Conservation (phyloP, 2,329 filamentous ascomycete species). For the Knufia petricola region DNA sequence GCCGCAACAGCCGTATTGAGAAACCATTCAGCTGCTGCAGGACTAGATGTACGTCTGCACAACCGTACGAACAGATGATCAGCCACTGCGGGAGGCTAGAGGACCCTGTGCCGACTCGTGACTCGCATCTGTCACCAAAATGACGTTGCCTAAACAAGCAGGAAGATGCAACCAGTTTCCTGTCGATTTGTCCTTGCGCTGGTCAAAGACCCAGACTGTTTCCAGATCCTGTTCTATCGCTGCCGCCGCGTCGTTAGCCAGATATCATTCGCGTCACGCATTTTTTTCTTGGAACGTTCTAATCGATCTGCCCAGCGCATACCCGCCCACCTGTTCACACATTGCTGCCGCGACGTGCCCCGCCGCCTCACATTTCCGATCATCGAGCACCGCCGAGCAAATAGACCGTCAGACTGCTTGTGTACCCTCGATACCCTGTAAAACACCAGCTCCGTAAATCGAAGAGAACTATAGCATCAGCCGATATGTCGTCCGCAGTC, state of each 20-base stretch:
- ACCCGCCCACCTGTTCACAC: neutral
- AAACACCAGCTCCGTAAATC: neutral
- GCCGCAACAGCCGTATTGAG: no score
- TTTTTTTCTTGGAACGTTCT: no score
- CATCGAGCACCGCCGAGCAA: neutral
- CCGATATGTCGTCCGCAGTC: constrained; percentile 30
- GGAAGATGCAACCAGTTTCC: neutral
- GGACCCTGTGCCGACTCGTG: no score
- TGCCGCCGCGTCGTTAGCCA: no score
- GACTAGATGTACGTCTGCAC: no score
- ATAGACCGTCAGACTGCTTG: neutral
- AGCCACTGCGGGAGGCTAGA: no score
- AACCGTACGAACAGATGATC: no score
- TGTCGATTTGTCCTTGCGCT: neutral
- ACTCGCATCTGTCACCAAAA: neutral
- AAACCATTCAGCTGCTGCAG: no score
- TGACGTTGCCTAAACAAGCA: neutral
- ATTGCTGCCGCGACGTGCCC: neutral
- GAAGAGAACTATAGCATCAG: neutral
- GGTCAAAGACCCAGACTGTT: no score
- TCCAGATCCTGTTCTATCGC: no score
- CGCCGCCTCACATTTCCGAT: neutral
- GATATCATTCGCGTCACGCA: no score
- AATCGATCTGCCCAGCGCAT: no score
- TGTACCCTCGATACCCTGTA: neutral